These are phyloP conservation scores for Bombardia bombarda DNA, from an alignment of 495 filamentous ascomycete species.

Conservation along the genomic window DNA sequence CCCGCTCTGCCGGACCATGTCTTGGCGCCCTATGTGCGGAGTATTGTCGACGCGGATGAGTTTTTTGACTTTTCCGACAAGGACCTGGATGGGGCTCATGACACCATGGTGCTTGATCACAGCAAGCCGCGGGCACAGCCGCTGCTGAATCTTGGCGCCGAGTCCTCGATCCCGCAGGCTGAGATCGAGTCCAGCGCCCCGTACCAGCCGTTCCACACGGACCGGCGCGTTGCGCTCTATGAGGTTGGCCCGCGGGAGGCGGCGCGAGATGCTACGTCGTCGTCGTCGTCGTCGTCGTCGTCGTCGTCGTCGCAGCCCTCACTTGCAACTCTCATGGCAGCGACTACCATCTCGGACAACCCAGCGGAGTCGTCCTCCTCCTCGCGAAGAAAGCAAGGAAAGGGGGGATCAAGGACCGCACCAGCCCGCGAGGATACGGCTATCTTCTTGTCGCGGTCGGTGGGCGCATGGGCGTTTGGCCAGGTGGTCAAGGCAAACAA, in stretches of 20 bases:
- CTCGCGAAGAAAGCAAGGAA: conserved; percentile 12
- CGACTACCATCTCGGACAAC: conserved; percentile 21
- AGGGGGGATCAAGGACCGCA: conserved; percentile 6
- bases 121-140: conserved; percentile 16
- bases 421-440: not conserved
- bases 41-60: conserved; percentile 38
- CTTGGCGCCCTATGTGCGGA: conserved; percentile 33
- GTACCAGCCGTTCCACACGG: conserved; percentile 86
- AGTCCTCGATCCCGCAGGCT: conserved; percentile 65
- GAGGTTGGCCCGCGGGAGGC: conserved; percentile 20
- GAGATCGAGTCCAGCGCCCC: conserved; percentile 91
- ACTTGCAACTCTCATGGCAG: conserved; percentile 14
- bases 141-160: conserved; percentile 27
- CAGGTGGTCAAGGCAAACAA: conserved; percentile 51
- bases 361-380: conserved; percentile 8
- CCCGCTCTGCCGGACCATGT: conserved; percentile 46
- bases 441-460: not conserved
- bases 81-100: conserved; percentile 33
- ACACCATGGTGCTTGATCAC: conserved; percentile 34
- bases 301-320: not conserved
- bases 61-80: conserved; percentile 39
- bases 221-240: conserved; percentile 65
- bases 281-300: conserved; percentile 9
- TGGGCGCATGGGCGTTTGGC: conserved; percentile 62
- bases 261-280: conserved; percentile 1